A percentile compares a stretch with the other conserved stretches of the same genome.
Conservation (phyloP, 495 filamentous ascomycete genomes). For the Tuber melanosporum region DNA sequence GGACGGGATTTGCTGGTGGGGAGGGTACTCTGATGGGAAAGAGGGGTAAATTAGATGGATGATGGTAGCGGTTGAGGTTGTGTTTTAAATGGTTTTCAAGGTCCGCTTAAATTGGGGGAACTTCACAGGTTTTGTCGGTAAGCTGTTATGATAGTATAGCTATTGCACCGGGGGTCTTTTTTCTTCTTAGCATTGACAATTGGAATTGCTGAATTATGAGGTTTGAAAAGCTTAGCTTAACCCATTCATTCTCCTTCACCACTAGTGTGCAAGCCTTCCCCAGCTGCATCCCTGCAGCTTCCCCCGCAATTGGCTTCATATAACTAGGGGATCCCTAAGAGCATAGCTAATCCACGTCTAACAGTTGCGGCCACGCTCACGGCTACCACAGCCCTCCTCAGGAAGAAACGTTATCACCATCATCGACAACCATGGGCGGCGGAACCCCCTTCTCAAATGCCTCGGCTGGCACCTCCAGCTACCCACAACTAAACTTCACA, state of each 20-base stretch:
- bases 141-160: not conserved
- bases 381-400: constrained; percentile 19
- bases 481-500: constrained; percentile 54
- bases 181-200: not conserved
- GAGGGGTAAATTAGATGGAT: constrained; percentile 1
- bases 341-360: not conserved
- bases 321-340: constrained; percentile 3
- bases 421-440: constrained; percentile 27
- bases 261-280: not conserved
- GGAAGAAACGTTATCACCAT: constrained; percentile 20
- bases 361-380: constrained; percentile 31
- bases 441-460: constrained; percentile 5
- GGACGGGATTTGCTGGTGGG: not conserved
- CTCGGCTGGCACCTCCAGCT: constrained; percentile 30
- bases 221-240: not conserved
- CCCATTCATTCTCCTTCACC: not conserved
- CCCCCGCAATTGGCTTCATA: constrained; percentile 13
- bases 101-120: not conserved
- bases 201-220: not conserved
- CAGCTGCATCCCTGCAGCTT: not conserved
- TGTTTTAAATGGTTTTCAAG: not conserved
- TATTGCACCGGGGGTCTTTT: not conserved
- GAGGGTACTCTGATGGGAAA: not conserved
- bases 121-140: not conserved
- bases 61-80: not conserved